Conservation (phyloP, 257 asterid genomes). For the Solanum piurae region DNA sequence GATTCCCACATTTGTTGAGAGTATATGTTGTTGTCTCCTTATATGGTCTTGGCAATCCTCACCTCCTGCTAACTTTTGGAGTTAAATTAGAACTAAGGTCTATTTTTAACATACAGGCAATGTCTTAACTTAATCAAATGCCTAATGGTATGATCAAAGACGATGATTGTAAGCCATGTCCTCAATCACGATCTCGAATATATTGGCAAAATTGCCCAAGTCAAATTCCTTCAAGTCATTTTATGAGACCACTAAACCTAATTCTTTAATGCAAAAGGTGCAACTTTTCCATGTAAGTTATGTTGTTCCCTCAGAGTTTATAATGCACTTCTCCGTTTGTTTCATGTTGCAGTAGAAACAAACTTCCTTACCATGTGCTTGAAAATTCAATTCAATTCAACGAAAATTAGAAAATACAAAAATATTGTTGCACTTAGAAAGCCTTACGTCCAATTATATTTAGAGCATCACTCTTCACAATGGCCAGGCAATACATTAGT, state of each 20-base stretch:
- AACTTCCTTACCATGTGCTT: background rate
- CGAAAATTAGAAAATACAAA: background rate
- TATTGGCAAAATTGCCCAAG: background rate
- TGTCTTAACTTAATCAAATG: background rate
- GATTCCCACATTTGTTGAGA: background rate
- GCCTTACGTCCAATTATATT: conserved; percentile 80
- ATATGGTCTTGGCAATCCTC: background rate
- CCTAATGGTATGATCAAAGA: background rate
- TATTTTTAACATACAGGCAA: background rate
- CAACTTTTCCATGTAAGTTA: background rate
- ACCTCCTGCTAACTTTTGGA: background rate
- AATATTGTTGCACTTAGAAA: background rate
- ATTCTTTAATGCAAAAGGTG: background rate
- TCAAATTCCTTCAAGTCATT: background rate
- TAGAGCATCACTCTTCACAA: conserved; percentile 65
- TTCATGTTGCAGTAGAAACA: background rate
- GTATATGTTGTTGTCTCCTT: background rate
- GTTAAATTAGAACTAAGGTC: background rate
- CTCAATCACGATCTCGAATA: background rate
- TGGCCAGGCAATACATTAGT: conserved; percentile 64
- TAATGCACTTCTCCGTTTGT: background rate
- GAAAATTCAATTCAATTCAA: background rate
- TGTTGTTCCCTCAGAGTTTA: background rate
- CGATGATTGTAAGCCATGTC: background rate
- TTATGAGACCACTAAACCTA: background rate